These are phyloP conservation scores for Nemania diffusa DNA, from an alignment of 2,329 filamentous ascomycete species.

Conservation along the genomic window DNA sequence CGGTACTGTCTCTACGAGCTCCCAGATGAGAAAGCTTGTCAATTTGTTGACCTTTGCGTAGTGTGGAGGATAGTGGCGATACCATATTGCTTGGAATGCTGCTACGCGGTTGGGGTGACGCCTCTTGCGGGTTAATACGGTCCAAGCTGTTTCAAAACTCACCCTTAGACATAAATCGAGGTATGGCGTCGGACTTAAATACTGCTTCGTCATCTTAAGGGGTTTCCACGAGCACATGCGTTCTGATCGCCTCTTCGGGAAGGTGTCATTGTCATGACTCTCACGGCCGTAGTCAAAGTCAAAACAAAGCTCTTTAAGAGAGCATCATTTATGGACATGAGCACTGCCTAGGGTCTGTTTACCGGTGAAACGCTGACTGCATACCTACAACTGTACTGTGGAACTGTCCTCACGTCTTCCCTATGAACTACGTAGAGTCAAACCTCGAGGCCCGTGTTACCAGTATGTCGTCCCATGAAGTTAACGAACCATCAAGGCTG, in stretches of 20 bases:
- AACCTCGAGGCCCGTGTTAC: slow-evolving; percentile 26
- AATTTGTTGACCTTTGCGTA: slow-evolving; percentile 5
- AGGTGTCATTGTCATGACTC: slow-evolving; percentile 18
- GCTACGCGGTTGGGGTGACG: neutral
- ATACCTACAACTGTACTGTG: slow-evolving; percentile 31
- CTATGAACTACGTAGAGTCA: slow-evolving; percentile 4
- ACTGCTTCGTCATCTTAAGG: slow-evolving; percentile 6
- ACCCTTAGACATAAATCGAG: neutral
- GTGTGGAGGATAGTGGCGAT: slow-evolving; percentile 5
- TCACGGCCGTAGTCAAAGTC: slow-evolving; percentile 38
- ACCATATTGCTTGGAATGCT: slow-evolving; percentile 10
- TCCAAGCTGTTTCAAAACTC: neutral
- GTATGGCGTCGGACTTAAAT: slow-evolving; percentile 9
- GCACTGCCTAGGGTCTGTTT: slow-evolving; percentile 20
- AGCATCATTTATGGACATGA: slow-evolving; percentile 25
- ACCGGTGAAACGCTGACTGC: slow-evolving; percentile 34
- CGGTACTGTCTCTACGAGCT: neutral
- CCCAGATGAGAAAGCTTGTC: neutral
- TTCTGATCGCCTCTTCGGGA: slow-evolving; percentile 23
- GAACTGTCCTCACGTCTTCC: slow-evolving; percentile 27
- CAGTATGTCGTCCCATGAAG: slow-evolving; percentile 18
- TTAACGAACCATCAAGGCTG: slow-evolving; percentile 19
- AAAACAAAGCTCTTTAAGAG: slow-evolving; percentile 24
- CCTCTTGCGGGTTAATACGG: neutral
- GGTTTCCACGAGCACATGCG: slow-evolving; percentile 17